These are phyloP conservation scores for Gamsiella multidivaricata DNA, from an alignment of 192 early-diverging fungal species.

Conservation along the genomic window DNA sequence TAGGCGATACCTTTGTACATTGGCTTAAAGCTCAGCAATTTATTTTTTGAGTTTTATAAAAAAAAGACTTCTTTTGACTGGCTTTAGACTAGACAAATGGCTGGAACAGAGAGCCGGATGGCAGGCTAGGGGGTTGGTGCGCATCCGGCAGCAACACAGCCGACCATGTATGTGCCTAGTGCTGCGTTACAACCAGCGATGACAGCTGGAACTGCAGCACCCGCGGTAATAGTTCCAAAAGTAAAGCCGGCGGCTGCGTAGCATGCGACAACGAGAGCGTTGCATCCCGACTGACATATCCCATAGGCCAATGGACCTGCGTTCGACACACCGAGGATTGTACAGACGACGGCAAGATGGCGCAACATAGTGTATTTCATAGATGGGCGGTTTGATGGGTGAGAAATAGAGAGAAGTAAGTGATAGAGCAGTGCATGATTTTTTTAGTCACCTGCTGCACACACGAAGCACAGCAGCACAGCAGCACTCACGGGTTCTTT, in stretches of 20 bases:
- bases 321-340: neutral
- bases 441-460: too few relatives aligned
- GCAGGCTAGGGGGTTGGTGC: conserved; percentile 5
- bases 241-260: conserved; percentile 3
- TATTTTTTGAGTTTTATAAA: too few relatives aligned
- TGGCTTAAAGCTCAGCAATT: too few relatives aligned
- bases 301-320: conserved; percentile 17
- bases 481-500: too few relatives aligned
- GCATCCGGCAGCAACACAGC: conserved; percentile 17
- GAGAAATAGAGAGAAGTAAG: too few relatives aligned
- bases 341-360: neutral
- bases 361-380: too few relatives aligned
- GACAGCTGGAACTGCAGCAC: conserved; percentile 11
- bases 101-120: neutral
- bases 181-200: conserved; percentile 9
- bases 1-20: too few relatives aligned
- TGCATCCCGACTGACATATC: conserved; percentile 28
- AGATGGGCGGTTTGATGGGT: too few relatives aligned
- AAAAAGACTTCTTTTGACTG: too few relatives aligned
- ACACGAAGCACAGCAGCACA: too few relatives aligned
- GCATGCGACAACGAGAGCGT: conserved; percentile 16
- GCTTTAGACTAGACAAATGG: too few relatives aligned
- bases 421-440: too few relatives aligned
- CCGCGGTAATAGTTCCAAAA: conserved; percentile 18
- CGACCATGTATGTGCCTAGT: conserved; percentile 11